phyloP scores from a whole-genome alignment of 805 yeast species.

The Metschnikowia kofuensis region DNA sequence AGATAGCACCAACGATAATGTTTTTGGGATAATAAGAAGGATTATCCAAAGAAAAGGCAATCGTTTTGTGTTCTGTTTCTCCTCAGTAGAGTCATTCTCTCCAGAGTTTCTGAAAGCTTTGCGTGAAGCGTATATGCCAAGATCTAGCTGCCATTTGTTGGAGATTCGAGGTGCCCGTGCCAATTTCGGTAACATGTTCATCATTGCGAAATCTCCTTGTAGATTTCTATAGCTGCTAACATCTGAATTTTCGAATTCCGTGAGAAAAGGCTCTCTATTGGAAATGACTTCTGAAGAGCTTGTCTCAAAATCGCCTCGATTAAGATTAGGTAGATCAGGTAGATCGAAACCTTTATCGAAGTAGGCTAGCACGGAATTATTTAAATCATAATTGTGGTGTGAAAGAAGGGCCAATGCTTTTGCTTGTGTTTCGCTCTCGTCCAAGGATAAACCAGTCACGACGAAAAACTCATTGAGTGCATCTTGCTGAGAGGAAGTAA shows the following conservation, averaged over 20 bases:
- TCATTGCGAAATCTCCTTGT: conserved; percentile 26
- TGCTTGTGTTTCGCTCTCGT: conserved; percentile 10
- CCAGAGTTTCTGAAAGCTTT: conserved; percentile 12
- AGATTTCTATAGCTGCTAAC: conserved; percentile 18
- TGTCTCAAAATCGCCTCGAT: background rate
- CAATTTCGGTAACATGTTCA: conserved; percentile 32
- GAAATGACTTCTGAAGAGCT: background rate
- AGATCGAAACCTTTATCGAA: conserved; percentile 49
- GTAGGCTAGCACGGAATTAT: conserved; percentile 56
- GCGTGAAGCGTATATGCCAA: conserved; percentile 38
- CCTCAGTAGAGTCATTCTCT: background rate
- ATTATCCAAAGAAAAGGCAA: conserved; percentile 43
- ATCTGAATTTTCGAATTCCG: conserved; percentile 16
- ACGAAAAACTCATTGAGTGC: conserved; percentile 15
- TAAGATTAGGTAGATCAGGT: conserved; percentile 14
- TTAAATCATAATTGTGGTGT: conserved; percentile 50
- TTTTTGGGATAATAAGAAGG: conserved; percentile 53
- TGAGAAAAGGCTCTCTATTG: background rate
- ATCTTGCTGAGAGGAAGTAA: conserved; percentile 11
- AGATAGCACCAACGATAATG: conserved; percentile 43
- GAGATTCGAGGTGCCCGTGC: conserved; percentile 41
- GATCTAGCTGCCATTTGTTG: conserved; percentile 41
- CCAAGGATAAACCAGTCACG: conserved; percentile 14
- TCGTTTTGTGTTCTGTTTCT: conserved; percentile 10
- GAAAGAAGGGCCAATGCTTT: conserved; percentile 15